Conservation (phyloP, 257 asterid species). For the Nicotiana paniculata region DNA sequence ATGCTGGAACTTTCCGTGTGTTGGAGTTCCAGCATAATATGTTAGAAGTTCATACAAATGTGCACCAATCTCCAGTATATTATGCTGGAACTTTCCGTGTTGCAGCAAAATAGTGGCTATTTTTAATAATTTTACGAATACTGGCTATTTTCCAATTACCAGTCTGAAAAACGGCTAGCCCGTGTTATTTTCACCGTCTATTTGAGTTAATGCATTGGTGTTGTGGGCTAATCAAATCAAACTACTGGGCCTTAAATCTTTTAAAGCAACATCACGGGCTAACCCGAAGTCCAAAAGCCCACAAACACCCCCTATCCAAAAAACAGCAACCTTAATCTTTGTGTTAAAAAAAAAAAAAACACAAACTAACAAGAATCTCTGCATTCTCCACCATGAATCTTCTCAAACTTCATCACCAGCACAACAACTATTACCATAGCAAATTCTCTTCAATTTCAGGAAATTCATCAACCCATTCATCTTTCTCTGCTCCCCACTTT, state of each 20-base stretch:
- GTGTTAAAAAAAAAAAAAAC: background rate
- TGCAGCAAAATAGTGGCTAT: no score
- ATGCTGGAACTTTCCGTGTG: no score
- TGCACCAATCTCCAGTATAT: no score
- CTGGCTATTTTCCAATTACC: no score
- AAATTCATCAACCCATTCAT: background rate
- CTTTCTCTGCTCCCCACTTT: background rate
- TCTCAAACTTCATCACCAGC: slow-evolving; percentile 33
- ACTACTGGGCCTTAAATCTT: background rate
- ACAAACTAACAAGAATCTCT: background rate
- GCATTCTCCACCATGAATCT: slow-evolving; percentile 27
- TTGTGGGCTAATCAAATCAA: background rate
- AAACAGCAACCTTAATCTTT: background rate
- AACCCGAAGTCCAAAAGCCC: slow-evolving; percentile 1
- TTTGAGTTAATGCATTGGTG: background rate
- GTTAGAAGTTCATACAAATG: no score
- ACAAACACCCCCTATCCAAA: background rate
- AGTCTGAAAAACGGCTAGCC: no score
- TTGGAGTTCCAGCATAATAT: no score
- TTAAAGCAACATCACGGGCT: background rate
- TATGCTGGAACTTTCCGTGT: no score
- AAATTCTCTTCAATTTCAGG: slow-evolving; percentile 15
- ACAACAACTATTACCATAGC: slow-evolving; percentile 10
- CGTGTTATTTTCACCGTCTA: no score
- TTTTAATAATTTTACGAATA: no score